phyloP scores from a whole-genome alignment of 805 yeast genomes.

The Wickerhamiella hasegawae region DNA sequence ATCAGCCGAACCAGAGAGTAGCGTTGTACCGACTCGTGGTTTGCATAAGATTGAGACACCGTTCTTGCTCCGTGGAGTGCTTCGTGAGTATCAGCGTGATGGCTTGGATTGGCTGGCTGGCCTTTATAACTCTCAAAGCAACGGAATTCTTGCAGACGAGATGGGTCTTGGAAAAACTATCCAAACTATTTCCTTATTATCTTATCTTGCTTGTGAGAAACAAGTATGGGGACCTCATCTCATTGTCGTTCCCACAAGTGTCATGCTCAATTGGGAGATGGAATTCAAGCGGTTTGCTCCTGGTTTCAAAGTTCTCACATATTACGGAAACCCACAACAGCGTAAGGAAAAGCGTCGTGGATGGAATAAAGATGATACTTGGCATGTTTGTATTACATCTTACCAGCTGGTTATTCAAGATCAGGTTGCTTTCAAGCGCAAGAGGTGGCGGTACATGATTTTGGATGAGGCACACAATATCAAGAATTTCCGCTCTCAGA shows the following conservation, averaged over 20 bases:
- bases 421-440: constrained; percentile 81
- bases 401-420: constrained; percentile 97
- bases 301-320: constrained; percentile 87
- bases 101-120: constrained; percentile 97
- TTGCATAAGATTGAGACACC: constrained; percentile 43
- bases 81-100: constrained; percentile 86
- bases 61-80: constrained; percentile 51
- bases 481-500: constrained; percentile 85
- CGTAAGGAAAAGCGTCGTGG: constrained; percentile 92
- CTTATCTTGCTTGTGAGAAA: constrained; percentile 85
- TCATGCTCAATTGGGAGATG: constrained; percentile 98
- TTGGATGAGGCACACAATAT: constrained; percentile 97
- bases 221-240: constrained; percentile 97
- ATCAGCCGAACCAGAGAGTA: neutral
- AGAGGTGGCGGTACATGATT: constrained; percentile 92
- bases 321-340: constrained; percentile 94
- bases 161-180: constrained; percentile 97
- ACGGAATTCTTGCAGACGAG: constrained; percentile 95
- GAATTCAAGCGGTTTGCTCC: constrained; percentile 97
- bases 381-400: constrained; percentile 93
- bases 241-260: constrained; percentile 94
- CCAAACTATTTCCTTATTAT: constrained; percentile 76
- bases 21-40: neutral
- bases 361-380: constrained; percentile 92
- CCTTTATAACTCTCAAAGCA: constrained; percentile 76